Percentiles rank a stretch among this genome's conserved stretches.
phyloP scores from a whole-genome alignment of 331 rosid species.

The Dryas integrifolia region DNA sequence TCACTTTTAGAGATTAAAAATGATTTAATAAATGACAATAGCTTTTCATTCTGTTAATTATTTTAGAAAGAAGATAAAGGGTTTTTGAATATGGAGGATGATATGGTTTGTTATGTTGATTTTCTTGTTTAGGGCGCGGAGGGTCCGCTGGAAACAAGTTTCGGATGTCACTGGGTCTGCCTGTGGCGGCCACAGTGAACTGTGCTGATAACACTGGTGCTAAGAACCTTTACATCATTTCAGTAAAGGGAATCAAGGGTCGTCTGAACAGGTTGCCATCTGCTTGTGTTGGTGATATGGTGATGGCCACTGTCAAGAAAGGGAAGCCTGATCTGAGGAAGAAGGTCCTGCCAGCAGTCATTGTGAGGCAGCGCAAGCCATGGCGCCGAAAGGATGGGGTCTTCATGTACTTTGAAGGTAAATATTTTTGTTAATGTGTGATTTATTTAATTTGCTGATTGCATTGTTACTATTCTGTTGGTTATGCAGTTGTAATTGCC shows the following conservation, averaged over 20 bases:
- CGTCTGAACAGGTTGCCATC: slow-evolving; percentile 54
- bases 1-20: too few species aligned
- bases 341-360: slow-evolving; percentile 64
- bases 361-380: slow-evolving; percentile 61
- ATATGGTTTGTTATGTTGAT: not conserved
- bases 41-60: too few species aligned
- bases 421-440: not conserved
- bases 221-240: slow-evolving; percentile 58
- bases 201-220: slow-evolving; percentile 66
- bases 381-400: slow-evolving; percentile 74
- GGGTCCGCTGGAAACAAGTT: slow-evolving; percentile 68
- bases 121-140: slow-evolving; percentile 52
- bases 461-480: not conserved
- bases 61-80: too few species aligned
- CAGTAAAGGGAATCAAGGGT: slow-evolving; percentile 60
- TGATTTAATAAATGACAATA: too few species aligned
- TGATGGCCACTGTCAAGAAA: slow-evolving; percentile 65
- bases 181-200: slow-evolving; percentile 66
- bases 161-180: slow-evolving; percentile 69
- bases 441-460: not conserved
- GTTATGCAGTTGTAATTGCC: not conserved
- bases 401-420: slow-evolving; percentile 57
- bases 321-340: slow-evolving; percentile 68
- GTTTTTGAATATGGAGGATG: not conserved
- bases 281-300: slow-evolving; percentile 65